Conservation (phyloP, 257 asterid genomes). For the Solanum tarijense region DNA sequence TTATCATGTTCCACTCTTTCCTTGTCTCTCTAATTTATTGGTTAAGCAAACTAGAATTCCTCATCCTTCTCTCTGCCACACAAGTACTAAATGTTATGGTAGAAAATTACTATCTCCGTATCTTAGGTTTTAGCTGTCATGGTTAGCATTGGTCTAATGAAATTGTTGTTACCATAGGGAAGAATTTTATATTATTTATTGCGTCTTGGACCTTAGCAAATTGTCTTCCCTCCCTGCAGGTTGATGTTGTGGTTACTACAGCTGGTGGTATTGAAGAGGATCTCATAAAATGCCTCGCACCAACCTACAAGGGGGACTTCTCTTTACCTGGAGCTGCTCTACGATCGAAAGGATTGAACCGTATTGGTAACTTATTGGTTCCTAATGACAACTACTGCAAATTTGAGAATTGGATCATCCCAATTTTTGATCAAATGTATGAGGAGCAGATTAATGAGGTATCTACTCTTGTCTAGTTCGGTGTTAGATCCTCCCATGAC, state of each 20-base stretch:
- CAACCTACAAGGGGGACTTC: slow-evolving; percentile 76
- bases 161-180: background rate
- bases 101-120: background rate
- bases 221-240: slow-evolving; percentile 31
- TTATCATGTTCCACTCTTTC: background rate
- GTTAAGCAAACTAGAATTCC: background rate
- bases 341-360: slow-evolving; percentile 84
- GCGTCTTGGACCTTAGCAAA: background rate
- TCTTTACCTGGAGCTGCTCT: slow-evolving; percentile 75
- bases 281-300: slow-evolving; percentile 93
- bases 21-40: background rate
- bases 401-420: slow-evolving; percentile 94
- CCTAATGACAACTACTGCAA: slow-evolving; percentile 94
- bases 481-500: background rate
- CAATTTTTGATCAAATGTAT: slow-evolving; percentile 79
- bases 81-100: background rate
- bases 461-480: background rate
- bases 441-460: slow-evolving; percentile 70
- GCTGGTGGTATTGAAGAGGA: slow-evolving; percentile 99
- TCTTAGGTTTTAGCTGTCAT: background rate
- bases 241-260: slow-evolving; percentile 92
- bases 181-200: background rate
- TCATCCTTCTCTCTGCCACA: background rate
- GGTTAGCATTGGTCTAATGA: background rate
- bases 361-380: slow-evolving; percentile 84